Evolutionary conservation across 1,139 yeast genomes (phyloP).

Genomic region (Lodderomyces margitis): DNA sequence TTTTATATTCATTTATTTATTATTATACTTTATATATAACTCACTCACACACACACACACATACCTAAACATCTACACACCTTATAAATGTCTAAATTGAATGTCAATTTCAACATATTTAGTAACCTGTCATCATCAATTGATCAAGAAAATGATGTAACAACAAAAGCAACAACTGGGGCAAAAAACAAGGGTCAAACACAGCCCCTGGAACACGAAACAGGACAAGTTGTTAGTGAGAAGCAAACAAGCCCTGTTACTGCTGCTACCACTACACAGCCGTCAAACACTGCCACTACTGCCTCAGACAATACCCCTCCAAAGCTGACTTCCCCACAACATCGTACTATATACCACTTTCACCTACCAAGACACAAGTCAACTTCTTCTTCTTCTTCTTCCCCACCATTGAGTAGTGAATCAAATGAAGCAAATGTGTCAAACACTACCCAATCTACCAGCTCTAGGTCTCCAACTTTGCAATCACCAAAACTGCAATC

Average conservation of each 20-base stretch:
- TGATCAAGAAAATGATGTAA: conserved; percentile 3
- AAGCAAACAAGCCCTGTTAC: no score
- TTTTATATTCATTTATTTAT: background rate
- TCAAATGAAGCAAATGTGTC: background rate
- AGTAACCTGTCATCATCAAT: conserved; percentile 13
- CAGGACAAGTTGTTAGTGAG: no score
- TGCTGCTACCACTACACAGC: no score
- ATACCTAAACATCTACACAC: no score
- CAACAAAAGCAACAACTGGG: background rate
- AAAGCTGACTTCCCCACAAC: background rate
- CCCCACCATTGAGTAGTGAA: background rate
- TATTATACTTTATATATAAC: no score
- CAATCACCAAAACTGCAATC: background rate
- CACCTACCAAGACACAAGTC: background rate
- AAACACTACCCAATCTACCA: background rate
- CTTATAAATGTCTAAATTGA: conserved; percentile 6
- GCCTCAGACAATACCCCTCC: background rate
- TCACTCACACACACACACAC: no score
- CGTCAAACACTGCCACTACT: background rate
- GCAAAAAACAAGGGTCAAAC: no score
- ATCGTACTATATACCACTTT: background rate
- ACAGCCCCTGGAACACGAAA: background rate
- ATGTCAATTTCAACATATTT: conserved; percentile 10
- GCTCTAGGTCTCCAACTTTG: background rate
- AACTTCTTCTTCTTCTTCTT: background rate